Base-by-base conservation (phyloP, 1,139 yeast species). In the Diutina ranongensis region DNA sequence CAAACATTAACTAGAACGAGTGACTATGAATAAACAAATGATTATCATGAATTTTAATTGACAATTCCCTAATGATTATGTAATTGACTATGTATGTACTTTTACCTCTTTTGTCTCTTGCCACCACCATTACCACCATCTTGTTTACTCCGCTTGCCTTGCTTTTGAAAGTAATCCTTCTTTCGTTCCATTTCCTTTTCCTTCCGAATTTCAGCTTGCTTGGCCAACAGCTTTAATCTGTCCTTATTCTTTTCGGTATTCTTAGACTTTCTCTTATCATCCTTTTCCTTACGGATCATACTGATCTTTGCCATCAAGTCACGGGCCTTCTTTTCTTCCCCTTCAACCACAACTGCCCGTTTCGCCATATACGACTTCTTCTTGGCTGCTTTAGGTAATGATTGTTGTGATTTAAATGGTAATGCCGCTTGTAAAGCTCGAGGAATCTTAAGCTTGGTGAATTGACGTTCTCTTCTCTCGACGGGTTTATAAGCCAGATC, bases 241-340 rank as follows among this genome's bases (percentile, higher is more conserved):
- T 82, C 92, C 54, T 76, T 76, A 57, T 87, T 80, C 63, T 86
- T 83, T 45, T 79, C 94, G 45, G 71, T 76, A 64, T 87, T 87
- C 68, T 87, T 88, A 32, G 76, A 70, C 55, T 69, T 74, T 52
- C 83, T 78, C 76, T 84, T 88, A 45, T 78, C 74, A 35, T 86
- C 96, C 68, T 92, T 92, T 49, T 84, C 94, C 56, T 81, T 85
- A 55, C 86, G 78, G 46, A 94, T 69, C 0, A 97, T 86, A 54
- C 84, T 77, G 47, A 92, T 80, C 65, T 86, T 86, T 61, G 83
- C 94, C 74, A 92, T 77, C 64, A 92, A 75, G 40, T 87, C 83
- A 55, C 97, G 77, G 20, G 95, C 92, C 68, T 86, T 85, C 80
- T 86, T 87, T 61, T 89, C 97, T 49, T 88, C 97, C 22, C 94